Percentiles rank a stretch among this genome's conserved stretches.
Evolutionary conservation across 805 yeast genomes (phyloP).

Genomic region (Babjeviella inositovora): DNA sequence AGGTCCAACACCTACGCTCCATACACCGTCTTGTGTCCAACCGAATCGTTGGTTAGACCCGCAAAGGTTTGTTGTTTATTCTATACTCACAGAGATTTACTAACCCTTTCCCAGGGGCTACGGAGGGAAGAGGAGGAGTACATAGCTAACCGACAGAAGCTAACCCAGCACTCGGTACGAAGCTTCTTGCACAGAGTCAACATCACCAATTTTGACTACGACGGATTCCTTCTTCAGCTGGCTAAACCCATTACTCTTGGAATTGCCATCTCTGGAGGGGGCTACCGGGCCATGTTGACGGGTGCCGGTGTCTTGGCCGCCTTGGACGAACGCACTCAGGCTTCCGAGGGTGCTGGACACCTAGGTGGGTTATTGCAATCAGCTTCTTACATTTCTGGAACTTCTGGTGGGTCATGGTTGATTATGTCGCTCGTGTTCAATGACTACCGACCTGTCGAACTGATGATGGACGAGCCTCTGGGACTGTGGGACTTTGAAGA

Average conservation of each 20-base stretch:
- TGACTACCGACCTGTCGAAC: conserved; percentile 15
- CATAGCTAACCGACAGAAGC: conserved; percentile 10
- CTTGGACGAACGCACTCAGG: conserved; percentile 25
- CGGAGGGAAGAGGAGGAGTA: conserved; percentile 8
- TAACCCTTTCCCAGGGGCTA: conserved; percentile 1
- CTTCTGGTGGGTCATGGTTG: conserved; percentile 65
- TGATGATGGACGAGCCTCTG: conserved; percentile 8
- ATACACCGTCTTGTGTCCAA: conserved; percentile 11
- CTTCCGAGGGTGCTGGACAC: conserved; percentile 10
- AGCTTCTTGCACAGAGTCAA: conserved; percentile 11
- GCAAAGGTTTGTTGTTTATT: conserved; percentile 4
- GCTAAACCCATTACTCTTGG: conserved; percentile 12
- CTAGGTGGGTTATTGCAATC: conserved; percentile 39
- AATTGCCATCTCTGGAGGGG: conserved; percentile 32
- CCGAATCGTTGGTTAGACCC: conserved; percentile 5
- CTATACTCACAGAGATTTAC: conserved; percentile 6
- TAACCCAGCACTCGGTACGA: conserved; percentile 12
- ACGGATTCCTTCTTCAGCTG: conserved; percentile 5
- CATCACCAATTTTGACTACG: conserved; percentile 15
- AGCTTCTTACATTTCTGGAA: conserved; percentile 40
- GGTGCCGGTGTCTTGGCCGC: conserved; percentile 43
- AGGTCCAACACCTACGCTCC: no score
- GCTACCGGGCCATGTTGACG: conserved; percentile 41
- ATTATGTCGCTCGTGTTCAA: conserved; percentile 28
- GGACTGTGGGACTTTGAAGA: conserved; percentile 30